Evolutionary conservation across 1,284 basidiomycete species (phyloP), one percentile per base, ranked within the genome.

Genomic region (Ganoderma multipileum): DNA sequence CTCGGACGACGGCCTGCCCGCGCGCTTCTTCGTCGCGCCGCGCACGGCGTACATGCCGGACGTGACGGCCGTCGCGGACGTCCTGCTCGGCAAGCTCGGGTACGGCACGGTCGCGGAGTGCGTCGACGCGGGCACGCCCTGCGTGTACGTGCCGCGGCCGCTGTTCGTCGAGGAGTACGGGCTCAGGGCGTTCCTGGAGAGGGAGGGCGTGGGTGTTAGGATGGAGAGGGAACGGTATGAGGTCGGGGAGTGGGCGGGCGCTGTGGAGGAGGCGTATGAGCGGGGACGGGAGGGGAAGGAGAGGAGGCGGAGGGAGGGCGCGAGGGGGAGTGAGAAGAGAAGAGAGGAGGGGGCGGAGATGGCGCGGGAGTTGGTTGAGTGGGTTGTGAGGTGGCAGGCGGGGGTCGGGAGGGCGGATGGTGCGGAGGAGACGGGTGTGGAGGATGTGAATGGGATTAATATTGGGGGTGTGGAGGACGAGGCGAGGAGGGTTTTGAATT

Each of bases 141-240:
- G 91, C 70, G 87, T 92, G 42, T 92, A 89, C 76, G 91, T 94
- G 12, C 89, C 92, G 2, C 84, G 92, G 3, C 92, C 92, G 0
- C 81, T 94, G 39, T 94, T 95, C 73, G 87, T 94, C 60, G 92
- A 94, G 76, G 92, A 94, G 75, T 89, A 91, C 73, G 92, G 92
- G 3, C 81, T 95, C 44, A 86, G 88, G 3, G 80, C 90, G 14
- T 81, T 91, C 30, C 86, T 94, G 42, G 81, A 86, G 50, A 80
- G 80, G 54, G 85, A 88, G 65, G 90, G 90, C 12, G 86, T 88
- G 8, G 90, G 90, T 16, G 81, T 92, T 16, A 90, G 92, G 77
- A 84, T 94, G 52, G 81, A 85, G 20, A 84, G 89, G 18, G 80
- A 83, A 28, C 80, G 83, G 20, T 94, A 93, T 74, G 92, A 94